Evolutionary conservation across 2,329 filamentous ascomycete genomes (phyloP), one percentile per base, ranked within the genome.

Genomic region (Elsinoe australis): DNA sequence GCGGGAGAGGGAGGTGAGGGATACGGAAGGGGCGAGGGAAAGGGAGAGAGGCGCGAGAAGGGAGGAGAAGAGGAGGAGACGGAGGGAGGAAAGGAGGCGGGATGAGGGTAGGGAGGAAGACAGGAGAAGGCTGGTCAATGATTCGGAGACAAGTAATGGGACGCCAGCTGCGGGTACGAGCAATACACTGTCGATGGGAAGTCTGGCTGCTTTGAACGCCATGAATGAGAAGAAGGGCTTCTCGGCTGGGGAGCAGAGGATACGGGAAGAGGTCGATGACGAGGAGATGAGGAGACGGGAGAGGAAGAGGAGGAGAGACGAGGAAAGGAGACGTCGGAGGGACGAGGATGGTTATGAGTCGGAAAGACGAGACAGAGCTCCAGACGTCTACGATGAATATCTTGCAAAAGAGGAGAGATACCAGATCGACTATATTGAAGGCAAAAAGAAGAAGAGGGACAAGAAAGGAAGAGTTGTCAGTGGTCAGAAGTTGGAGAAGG

Each of bases 141-240:
- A 47, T 18, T 39, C 32, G 21, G 34, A 48, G n/a, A 17, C 22
- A 5, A 39, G 45, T 21, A 17, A 24, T 18, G 15, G 5, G 2
- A 44, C 39, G 7, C 32, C 32, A 5, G 18, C 33, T 7, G 33
- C 45, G 5, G 29, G 10, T 19, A 61, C 58, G 15, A 61, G 56
- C 44, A 64, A 64, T 18, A 58, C 64, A 31, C 61, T 73, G 57
- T 79, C 58, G 63, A 69, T 65, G 52, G 76, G 79, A 56, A 79
- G 82, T 4, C 65, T 89, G 41, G 81, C 80, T 9, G 78, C 80
- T 58, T 64, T 89, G 38, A 75, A 87, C 56, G 71, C 77, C 3
- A 7, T 47, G 5, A 56, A 53, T 33, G 44, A 49, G 19, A 39
- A 51, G 26, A 34, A 49, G 34, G 31, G 38, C 3, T 51, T 51